These are phyloP conservation scores for Fusarium bactridioides DNA, from an alignment of 2,329 filamentous ascomycete species.

Conservation along the genomic window DNA sequence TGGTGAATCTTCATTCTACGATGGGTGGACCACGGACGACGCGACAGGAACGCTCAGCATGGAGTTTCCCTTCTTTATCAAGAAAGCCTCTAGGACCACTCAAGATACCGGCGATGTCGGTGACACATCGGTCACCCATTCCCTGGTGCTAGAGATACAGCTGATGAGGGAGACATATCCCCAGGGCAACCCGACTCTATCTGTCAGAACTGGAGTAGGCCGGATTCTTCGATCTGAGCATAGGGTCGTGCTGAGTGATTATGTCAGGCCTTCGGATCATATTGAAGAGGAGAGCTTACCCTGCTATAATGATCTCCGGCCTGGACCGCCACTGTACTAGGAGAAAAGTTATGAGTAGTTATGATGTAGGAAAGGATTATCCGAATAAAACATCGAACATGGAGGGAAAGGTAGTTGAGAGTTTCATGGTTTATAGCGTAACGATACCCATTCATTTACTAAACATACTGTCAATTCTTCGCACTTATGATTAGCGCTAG, in stretches of 20 bases:
- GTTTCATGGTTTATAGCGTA: neutral
- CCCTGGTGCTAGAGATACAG: constrained; percentile 87
- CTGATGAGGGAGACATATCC: constrained; percentile 88
- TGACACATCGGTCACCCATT: constrained; percentile 81
- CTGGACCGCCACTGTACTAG: constrained; percentile 8
- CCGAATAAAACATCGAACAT: neutral
- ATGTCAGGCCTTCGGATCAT: neutral
- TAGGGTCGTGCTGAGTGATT: constrained; percentile 77
- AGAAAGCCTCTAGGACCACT: constrained; percentile 60
- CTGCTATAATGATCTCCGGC: neutral
- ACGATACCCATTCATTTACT: neutral
- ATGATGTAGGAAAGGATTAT: fast-evolving
- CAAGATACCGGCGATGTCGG: constrained; percentile 79
- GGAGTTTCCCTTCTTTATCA: constrained; percentile 69
- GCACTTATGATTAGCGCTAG: neutral
- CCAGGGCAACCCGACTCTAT: constrained; percentile 68
- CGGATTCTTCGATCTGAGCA: constrained; percentile 92
- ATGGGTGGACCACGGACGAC: constrained; percentile 81
- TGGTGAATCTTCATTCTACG: constrained; percentile 79
- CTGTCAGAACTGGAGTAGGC: constrained; percentile 86
- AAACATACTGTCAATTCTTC: neutral
- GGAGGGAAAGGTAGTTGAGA: neutral
- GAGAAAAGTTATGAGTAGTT: neutral
- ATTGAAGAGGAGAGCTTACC: constrained; percentile 2
- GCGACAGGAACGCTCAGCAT: constrained; percentile 58